Evolutionary conservation across 257 asterid species (phyloP).

Genomic region (Gardenia jasminoides): DNA sequence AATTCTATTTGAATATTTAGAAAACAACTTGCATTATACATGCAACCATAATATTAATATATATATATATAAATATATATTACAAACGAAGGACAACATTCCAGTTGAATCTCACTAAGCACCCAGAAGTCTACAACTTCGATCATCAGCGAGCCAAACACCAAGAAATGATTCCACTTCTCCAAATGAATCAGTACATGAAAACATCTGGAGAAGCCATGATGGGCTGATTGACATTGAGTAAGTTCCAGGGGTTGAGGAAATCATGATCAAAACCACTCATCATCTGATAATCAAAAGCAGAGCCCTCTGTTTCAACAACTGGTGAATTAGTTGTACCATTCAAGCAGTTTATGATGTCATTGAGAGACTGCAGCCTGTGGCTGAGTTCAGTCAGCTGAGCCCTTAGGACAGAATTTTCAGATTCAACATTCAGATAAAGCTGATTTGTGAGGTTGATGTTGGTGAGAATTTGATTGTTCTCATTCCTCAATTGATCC

Average conservation of each 20-base stretch:
- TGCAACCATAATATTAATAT: no score
- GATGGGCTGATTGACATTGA: constrained; percentile 43
- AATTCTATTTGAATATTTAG: background rate
- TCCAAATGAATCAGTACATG: constrained; percentile 33
- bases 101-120: background rate
- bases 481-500: constrained; percentile 25
- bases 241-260: constrained; percentile 48
- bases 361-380: constrained; percentile 48
- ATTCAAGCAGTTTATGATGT: constrained; percentile 38
- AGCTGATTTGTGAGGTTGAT: constrained; percentile 21
- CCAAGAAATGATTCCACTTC: background rate
- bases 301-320: constrained; percentile 10
- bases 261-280: constrained; percentile 31
- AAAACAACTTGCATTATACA: background rate
- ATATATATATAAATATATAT: no score
- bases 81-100: background rate
- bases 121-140: background rate
- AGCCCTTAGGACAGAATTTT: constrained; percentile 32
- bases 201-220: constrained; percentile 46
- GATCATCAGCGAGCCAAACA: no score
- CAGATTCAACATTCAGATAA: constrained; percentile 28
- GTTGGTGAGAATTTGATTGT: constrained; percentile 27
- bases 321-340: background rate
- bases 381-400: constrained; percentile 38
- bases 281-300: constrained; percentile 20